Evolutionary conservation across 345 rosid species (phyloP), one percentile per base, ranked within the genome.

Genomic region (Eucalyptus leucophloia): DNA sequence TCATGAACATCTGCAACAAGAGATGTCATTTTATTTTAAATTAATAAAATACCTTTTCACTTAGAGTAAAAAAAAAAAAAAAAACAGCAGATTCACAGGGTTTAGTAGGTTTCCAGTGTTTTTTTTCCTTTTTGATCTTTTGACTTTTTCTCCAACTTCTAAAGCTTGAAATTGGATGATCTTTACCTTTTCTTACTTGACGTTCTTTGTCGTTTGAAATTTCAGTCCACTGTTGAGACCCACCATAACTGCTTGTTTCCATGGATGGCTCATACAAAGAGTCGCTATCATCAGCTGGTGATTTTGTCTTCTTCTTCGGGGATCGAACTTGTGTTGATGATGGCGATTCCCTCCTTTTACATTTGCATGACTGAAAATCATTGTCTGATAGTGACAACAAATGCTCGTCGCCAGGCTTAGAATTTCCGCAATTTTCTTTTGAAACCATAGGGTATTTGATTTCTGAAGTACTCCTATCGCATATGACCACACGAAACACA

Each of bases 401-500:
- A 72, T 19, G 82, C 62, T 40, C n/a, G 13, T 30, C 65, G 13
- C 17, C 32, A 4, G 1, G 49, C 87, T 83, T 86, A 45, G 72
- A 44, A 28, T 12, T 50, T 34, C 17, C 77, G 4, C 49, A 45
- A 19, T 40, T 53, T 51, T 34, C 65, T 50, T 14, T 87, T 54
- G 16, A 24, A 17, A 37, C 28, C 30, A 87, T 5, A 45, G 91
- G 91, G 87, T 92, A 92, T 26, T 87, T 53, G 23, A 91, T 92
- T 89, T 91, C 93, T 45, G 88, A 7, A 50, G 92, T 82, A 83
- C 50, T 56, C 11, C 8, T 77, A 49, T 90, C 87, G 21, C 83
- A 92, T 37, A 92, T 89, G 86, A 90, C 13, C 23, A 91, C 90
- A 16, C 28, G 62, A 62, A 92, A 93, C 53, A 11, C 17, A 34